Evolutionary conservation across 2,329 filamentous ascomycete species (phyloP).

Genomic region (Knufia fluminis): DNA sequence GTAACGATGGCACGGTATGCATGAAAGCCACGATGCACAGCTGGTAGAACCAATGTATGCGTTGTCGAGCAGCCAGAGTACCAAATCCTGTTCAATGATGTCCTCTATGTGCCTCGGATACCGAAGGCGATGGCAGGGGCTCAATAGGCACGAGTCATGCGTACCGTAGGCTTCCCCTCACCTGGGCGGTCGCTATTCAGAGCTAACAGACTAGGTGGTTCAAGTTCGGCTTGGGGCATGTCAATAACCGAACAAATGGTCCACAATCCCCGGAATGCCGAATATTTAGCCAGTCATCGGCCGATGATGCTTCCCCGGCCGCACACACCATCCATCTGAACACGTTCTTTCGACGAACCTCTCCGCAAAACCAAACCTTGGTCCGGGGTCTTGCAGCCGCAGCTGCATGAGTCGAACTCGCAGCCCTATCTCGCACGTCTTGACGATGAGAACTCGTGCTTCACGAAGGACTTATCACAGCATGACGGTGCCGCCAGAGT

Average conservation of each 20-base stretch:
- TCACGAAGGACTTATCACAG: not conserved
- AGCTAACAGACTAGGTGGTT: too few species aligned
- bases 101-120: not conserved
- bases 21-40: constrained; percentile 26
- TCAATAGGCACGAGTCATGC: not conserved
- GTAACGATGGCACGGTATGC: constrained; percentile 24
- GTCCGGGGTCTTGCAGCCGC: not conserved
- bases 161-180: too few species aligned
- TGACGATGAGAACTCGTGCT: not conserved
- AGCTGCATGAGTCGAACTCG: not conserved
- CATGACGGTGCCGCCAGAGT: not conserved
- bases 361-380: not conserved
- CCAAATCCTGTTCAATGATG: too few species aligned
- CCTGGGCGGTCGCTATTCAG: too few species aligned
- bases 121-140: too few species aligned
- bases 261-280: not conserved
- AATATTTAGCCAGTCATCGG: not conserved
- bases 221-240: not conserved
- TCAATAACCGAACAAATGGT: not conserved
- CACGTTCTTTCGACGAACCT: not conserved
- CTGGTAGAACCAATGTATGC: constrained; percentile 11
- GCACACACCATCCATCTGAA: not conserved
- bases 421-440: not conserved
- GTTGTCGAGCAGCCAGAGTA: too few species aligned
- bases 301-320: not conserved